A percentile compares a stretch with the other conserved stretches of the same genome.
Conservation (phyloP, 371 early-diverging fungal genomes). For the Phascolomyces articulosus region DNA sequence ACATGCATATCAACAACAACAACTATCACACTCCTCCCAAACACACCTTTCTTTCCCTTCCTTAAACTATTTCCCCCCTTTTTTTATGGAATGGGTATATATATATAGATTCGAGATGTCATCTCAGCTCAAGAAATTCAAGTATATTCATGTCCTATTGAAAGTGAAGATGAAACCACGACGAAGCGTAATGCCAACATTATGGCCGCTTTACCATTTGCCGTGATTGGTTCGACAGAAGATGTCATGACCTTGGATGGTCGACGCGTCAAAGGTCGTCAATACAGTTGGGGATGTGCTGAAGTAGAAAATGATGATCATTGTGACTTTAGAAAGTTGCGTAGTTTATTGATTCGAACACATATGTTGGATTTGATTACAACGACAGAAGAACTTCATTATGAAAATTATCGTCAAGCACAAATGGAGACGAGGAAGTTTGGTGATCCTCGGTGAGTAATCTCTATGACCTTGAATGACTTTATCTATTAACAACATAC, state of each 20-base stretch:
- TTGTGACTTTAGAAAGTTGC: slow-evolving; percentile 93
- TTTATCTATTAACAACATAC: no score
- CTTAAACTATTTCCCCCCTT: no score
- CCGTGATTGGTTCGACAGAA: slow-evolving; percentile 91
- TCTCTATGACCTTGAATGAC: no score
- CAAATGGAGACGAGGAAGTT: slow-evolving; percentile 86
- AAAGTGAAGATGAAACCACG: slow-evolving; percentile 86
- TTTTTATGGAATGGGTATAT: background rate
- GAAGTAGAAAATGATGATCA: slow-evolving; percentile 91
- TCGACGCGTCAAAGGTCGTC: slow-evolving; percentile 82
- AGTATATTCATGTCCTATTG: slow-evolving; percentile 83
- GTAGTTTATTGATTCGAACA: slow-evolving; percentile 90
- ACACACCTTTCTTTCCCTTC: no score
- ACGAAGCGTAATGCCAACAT: slow-evolving; percentile 84
- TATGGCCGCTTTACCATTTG: slow-evolving; percentile 92
- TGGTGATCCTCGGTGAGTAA: slow-evolving; percentile 72
- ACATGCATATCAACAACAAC: background rate
- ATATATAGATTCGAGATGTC: slow-evolving; percentile 72
- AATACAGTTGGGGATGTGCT: slow-evolving; percentile 95
- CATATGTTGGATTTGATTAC: slow-evolving; percentile 95
- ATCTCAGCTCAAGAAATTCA: slow-evolving; percentile 80
- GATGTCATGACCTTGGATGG: slow-evolving; percentile 83
- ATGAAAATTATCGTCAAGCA: slow-evolving; percentile 86
- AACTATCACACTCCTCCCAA: no score
- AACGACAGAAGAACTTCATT: slow-evolving; percentile 91